phyloP scores from a whole-genome alignment of 495 filamentous ascomycete genomes.

The Aspergillus coremiiformis region DNA sequence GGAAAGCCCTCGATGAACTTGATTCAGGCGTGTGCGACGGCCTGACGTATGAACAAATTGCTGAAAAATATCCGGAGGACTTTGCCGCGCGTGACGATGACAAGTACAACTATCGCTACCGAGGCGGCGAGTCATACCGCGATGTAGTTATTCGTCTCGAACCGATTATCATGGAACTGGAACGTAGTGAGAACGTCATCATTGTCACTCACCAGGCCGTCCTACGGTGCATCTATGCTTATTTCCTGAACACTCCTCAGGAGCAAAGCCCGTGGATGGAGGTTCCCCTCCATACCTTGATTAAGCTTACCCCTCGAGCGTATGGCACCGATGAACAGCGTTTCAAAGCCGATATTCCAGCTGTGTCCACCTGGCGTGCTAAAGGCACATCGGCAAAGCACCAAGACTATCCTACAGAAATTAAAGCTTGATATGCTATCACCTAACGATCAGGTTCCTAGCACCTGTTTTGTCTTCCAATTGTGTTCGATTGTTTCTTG shows the following conservation, averaged over 20 bases:
- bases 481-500: background rate
- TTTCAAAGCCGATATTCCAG: constrained; percentile 82
- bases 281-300: constrained; percentile 87
- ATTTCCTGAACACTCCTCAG: constrained; percentile 95
- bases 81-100: constrained; percentile 92
- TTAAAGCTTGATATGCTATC: constrained; percentile 7
- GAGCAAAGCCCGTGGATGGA: constrained; percentile 96
- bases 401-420: constrained; percentile 36
- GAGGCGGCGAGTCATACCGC: constrained; percentile 92
- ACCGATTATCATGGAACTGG: constrained; percentile 98
- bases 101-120: constrained; percentile 98
- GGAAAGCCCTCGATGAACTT: constrained; percentile 97
- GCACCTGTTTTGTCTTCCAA: background rate
- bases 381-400: constrained; percentile 85
- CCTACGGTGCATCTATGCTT: constrained; percentile 92
- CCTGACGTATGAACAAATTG: constrained; percentile 90
- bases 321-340: constrained; percentile 85
- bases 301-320: constrained; percentile 91
- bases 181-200: constrained; percentile 90
- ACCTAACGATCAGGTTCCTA: background rate
- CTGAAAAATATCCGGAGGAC: constrained; percentile 83
- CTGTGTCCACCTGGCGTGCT: constrained; percentile 88
- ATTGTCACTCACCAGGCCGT: constrained; percentile 98
- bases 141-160: constrained; percentile 97
- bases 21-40: constrained; percentile 95